Conservation (phyloP, 106 monocot species). For the Iris macrosiphon region DNA sequence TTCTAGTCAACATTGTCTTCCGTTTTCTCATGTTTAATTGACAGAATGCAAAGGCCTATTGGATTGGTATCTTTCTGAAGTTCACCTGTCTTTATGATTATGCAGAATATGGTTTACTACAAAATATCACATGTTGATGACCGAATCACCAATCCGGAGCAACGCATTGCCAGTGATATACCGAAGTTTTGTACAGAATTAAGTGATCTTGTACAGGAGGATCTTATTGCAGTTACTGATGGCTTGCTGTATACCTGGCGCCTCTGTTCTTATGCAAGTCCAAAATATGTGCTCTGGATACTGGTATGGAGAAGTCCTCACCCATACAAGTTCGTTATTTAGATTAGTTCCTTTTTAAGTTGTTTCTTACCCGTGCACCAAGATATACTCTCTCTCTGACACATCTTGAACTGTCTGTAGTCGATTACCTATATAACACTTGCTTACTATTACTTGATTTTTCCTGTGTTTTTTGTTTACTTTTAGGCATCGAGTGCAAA, state of each 20-base stretch:
- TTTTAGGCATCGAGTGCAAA: too few relatives aligned
- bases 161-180: conserved; percentile 93
- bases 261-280: conserved; percentile 99
- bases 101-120: conserved; percentile 98
- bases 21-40: too few relatives aligned
- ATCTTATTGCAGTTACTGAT: conserved; percentile 86
- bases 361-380: too few relatives aligned
- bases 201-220: conserved; percentile 97
- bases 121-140: conserved; percentile 98
- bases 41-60: too few relatives aligned
- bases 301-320: conserved; percentile 45
- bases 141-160: conserved; percentile 81
- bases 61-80: too few relatives aligned
- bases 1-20: too few relatives aligned
- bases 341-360: too few relatives aligned
- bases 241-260: conserved; percentile 92
- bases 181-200: conserved; percentile 91
- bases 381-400: too few relatives aligned
- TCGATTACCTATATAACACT: too few relatives aligned
- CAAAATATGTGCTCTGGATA: conserved; percentile 99
- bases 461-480: too few relatives aligned
- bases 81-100: conserved; percentile 4
- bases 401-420: too few relatives aligned
- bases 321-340: background rate
- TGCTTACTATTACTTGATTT: too few relatives aligned